Evolutionary conservation across 1,139 yeast species (phyloP), one percentile per base, ranked within the genome.

Genomic region (Geotrichum aggregatum): DNA sequence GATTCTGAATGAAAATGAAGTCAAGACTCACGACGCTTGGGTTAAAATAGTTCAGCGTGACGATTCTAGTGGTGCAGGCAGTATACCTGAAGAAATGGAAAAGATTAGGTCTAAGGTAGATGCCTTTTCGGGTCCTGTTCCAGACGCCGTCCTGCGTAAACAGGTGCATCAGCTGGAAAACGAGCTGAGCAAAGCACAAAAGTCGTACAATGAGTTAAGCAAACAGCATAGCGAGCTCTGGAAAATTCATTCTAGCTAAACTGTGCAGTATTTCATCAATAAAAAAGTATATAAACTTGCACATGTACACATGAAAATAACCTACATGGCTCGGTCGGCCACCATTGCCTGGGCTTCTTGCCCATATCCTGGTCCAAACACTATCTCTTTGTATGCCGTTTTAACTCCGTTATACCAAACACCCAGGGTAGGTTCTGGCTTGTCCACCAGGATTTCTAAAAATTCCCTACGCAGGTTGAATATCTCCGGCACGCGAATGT

Each of bases 181-280:
- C n/a, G 67, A 64, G 24, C 56, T 64, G 39, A 36, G 26, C 7
- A 49, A 43, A 18, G 47, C 40, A 13, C 39, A 28, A 36, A 43
- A 49, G 36, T 30, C 35, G n/a, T 41, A 35, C 36, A 34, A 19
- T 14, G 40, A 42, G 21, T 26, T 41, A 19, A 48, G 40, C 33
- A 49, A 49, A 10, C 58, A 57, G 31, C 67, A 64, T 47, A 61
- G 62, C 34, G 63, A 63, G 7, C 56, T 65, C 28, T 64, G 67
- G 67, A 52, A 57, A 24, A 44, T 59, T 14, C 63, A 63, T 45
- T 55, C 28, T 24, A n/a, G 6, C 16, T 39, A 30, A 13, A n/a
- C n/a, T n/a, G n/a, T n/a, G n/a, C n/a, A n/a, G n/a, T n/a, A n/a
- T n/a, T n/a, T n/a, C n/a, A n/a, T n/a, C n/a, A n/a, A n/a, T n/a